phyloP scores from a whole-genome alignment of 139 green algal species.

The Chloropicon primus region DNA sequence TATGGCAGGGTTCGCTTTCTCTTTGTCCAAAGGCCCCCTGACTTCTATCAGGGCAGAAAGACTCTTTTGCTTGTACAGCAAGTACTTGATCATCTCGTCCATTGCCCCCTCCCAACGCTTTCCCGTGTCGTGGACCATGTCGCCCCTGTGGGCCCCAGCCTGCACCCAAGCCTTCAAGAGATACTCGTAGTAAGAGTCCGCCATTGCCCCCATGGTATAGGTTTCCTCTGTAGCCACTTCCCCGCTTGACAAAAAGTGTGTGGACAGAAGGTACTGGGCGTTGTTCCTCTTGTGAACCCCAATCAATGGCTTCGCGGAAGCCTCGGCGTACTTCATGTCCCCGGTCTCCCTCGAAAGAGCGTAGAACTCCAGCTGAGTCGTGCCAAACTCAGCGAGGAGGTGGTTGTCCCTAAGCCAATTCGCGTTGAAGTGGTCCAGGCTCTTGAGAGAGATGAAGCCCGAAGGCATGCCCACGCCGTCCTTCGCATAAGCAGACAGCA shows the following conservation, averaged over 20 bases:
- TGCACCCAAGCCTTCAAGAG: constrained; percentile 50
- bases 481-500: constrained; percentile 57
- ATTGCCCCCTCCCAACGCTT: constrained; percentile 39
- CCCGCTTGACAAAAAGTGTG: not conserved
- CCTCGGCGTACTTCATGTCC: constrained; percentile 4
- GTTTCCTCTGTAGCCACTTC: not conserved
- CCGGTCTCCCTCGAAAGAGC: constrained; percentile 18
- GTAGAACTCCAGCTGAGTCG: constrained; percentile 34
- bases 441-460: not conserved
- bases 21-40: too few relatives aligned
- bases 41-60: not conserved
- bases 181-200: constrained; percentile 65
- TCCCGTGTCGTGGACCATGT: constrained; percentile 10
- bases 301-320: not conserved
- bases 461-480: not conserved
- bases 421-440: not conserved
- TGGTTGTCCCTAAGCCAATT: not conserved
- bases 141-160: not conserved
- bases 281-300: constrained; percentile 1
- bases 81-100: constrained; percentile 33
- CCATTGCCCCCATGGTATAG: not conserved
- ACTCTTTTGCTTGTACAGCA: constrained; percentile 14
- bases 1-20: too few relatives aligned
- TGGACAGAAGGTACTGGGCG: not conserved
- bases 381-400: constrained; percentile 36